Evolutionary conservation across 768 basidiomycete species (phyloP).

Genomic region (Trametes villosa): DNA sequence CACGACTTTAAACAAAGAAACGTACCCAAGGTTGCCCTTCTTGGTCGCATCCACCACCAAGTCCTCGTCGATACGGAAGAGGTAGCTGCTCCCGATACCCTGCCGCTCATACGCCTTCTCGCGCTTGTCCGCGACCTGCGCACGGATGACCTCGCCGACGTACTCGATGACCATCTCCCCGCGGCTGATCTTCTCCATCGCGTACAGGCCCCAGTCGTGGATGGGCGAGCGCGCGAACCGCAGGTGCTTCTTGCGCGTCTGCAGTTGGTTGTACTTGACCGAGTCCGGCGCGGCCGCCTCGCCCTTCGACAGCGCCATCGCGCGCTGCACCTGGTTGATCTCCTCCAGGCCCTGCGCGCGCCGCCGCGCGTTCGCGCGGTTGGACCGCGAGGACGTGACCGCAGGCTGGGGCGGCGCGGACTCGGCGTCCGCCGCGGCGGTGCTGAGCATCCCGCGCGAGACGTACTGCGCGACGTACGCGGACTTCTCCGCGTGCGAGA

Average conservation of each 20-base stretch:
- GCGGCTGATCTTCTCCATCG: constrained; percentile 91
- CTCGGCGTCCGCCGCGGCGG: constrained; percentile 47
- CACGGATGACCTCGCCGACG: constrained; percentile 95
- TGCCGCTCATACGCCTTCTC: constrained; percentile 97
- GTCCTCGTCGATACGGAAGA: constrained; percentile 98
- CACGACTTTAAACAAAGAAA: too few species aligned
- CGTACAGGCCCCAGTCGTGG: constrained; percentile 98
- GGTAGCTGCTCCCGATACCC: constrained; percentile 96
- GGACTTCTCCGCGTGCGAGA: constrained; percentile 89
- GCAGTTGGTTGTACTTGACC: constrained; percentile 99
- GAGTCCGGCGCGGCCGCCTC: constrained; percentile 73
- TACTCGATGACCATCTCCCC: constrained; percentile 99
- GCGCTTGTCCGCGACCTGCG: constrained; percentile 93
- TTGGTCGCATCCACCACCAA: constrained; percentile 98
- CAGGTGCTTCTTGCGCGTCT: constrained; percentile 96
- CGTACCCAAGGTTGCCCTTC: constrained; percentile 97
- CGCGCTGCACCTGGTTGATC: constrained; percentile 88
- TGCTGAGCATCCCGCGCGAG: constrained; percentile 52
- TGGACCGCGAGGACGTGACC: constrained; percentile 80
- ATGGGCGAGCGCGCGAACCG: constrained; percentile 95
- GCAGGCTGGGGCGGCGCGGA: constrained; percentile 52
- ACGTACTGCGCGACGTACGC: constrained; percentile 91
- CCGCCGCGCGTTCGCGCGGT: constrained; percentile 89
- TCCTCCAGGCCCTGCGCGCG: constrained; percentile 93
- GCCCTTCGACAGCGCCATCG: constrained; percentile 74